Percentiles rank a stretch among this genome's conserved stretches.
phyloP scores from a whole-genome alignment of 345 rosid genomes.

The Excoecaria cochinchinensis region DNA sequence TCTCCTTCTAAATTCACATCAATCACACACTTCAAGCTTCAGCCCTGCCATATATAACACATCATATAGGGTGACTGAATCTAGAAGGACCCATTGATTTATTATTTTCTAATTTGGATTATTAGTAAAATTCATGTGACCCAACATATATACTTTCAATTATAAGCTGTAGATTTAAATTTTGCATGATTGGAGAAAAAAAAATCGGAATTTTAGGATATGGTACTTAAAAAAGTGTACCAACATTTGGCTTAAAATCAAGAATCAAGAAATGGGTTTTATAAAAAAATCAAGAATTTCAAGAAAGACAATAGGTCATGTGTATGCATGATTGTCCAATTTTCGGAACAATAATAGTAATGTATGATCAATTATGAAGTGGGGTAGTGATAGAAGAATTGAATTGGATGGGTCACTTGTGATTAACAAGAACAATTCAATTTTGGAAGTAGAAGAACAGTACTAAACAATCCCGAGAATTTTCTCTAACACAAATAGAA shows the following conservation, averaged over 20 bases:
- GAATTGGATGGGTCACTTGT: neutral
- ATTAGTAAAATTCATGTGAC: neutral
- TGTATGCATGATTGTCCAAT: constrained; percentile 2
- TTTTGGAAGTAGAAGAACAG: neutral
- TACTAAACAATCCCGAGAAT: neutral
- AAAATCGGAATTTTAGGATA: neutral
- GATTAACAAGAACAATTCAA: neutral
- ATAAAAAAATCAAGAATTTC: neutral
- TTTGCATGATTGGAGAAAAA: neutral
- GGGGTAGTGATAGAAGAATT: neutral
- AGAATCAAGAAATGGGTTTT: neutral
- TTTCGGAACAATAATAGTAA: neutral
- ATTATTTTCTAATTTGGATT: no score
- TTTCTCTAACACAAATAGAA: neutral
- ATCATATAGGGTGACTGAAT: constrained; percentile 3
- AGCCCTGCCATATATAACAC: no score
- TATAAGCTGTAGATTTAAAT: neutral
- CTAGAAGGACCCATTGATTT: constrained; percentile 10
- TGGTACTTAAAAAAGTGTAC: neutral
- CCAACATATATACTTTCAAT: neutral
- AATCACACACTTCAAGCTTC: neutral
- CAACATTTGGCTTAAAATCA: neutral
- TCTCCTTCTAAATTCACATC: neutral
- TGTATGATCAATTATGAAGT: neutral
- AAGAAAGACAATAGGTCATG: neutral